Evolutionary conservation across 345 rosid genomes (phyloP), one percentile per base, ranked within the genome.

Genomic region (Kandelia obovata): DNA sequence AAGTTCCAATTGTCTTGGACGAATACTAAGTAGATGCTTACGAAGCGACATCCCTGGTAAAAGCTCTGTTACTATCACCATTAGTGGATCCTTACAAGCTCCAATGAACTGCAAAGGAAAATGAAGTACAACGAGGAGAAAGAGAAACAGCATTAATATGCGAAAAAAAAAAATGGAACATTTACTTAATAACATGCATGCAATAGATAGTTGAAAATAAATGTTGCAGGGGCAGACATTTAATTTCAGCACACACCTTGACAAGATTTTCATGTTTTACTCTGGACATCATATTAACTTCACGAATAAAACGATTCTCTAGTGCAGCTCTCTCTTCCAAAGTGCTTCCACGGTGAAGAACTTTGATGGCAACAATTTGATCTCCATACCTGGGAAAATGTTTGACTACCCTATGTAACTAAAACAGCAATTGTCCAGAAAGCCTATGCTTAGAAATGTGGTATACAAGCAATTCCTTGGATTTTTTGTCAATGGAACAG

Each of bases 41-140:
- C 95, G 96, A 15, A 94, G 88, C 0, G 98, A 94, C 98, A 94
- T 87, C 76, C 98, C 98, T 0, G 98, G 97, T 67, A 94, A 85
- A 62, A 91, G 73, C 79, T 94, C 98, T 0, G 96, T 89, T n/a
- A 91, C 98, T 21, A 94, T 88, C 5, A 84, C 98, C 98, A 94
- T 94, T 3, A 79, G 64, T 8, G 95, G 98, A 65, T 91, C 92
- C 76, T 82, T 88, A 74, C 98, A 94, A 65, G 97, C 98, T 80
- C 98, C 98, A 71, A 91, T 74, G 62, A 94, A 94, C 96, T 93
- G 85, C 68, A 66, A 75, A 67, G 47, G 53, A 56, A 64, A 72
- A 53, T 60, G 31, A 58, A 8, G 26, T 43, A 59, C n/a, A 9
- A 63, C 23, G 47, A 56, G n/a, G 5, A 56, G 16, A 43, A 43